Conservation (phyloP, 805 yeast genomes). For the Candida sphagnicola region DNA sequence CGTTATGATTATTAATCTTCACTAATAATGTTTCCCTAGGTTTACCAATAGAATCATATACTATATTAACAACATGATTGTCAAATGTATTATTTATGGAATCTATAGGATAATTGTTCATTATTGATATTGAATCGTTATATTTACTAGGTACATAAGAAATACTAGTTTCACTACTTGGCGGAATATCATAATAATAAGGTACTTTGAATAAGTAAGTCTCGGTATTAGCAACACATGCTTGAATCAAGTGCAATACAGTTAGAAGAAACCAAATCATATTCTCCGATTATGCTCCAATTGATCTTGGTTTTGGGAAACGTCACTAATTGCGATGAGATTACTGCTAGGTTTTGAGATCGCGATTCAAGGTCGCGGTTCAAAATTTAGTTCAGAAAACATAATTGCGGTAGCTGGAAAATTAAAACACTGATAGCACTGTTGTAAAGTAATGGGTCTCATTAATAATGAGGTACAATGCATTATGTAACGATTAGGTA, state of each 20-base stretch:
- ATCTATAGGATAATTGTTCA: slow-evolving; percentile 23
- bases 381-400: no score
- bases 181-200: slow-evolving; percentile 30
- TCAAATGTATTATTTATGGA: not conserved
- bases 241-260: not conserved
- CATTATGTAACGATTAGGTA: no score
- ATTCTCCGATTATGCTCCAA: no score
- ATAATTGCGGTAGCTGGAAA: no score
- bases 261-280: not conserved
- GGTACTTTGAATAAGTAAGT: slow-evolving; percentile 28
- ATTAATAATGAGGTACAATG: no score
- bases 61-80: not conserved
- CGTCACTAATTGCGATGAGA: no score
- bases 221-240: slow-evolving; percentile 34
- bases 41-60: slow-evolving; percentile 9
- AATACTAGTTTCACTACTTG: slow-evolving; percentile 7
- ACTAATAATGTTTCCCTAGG: slow-evolving; percentile 19
- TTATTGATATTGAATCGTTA: slow-evolving; percentile 18
- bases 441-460: no score
- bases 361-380: no score
- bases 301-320: no score
- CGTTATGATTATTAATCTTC: slow-evolving; percentile 30
- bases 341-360: no score
- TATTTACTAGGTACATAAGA: slow-evolving; percentile 3
- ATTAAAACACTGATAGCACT: no score